Evolutionary conservation across 306 rosid species (phyloP).

Genomic region (Dryas octopetala): DNA sequence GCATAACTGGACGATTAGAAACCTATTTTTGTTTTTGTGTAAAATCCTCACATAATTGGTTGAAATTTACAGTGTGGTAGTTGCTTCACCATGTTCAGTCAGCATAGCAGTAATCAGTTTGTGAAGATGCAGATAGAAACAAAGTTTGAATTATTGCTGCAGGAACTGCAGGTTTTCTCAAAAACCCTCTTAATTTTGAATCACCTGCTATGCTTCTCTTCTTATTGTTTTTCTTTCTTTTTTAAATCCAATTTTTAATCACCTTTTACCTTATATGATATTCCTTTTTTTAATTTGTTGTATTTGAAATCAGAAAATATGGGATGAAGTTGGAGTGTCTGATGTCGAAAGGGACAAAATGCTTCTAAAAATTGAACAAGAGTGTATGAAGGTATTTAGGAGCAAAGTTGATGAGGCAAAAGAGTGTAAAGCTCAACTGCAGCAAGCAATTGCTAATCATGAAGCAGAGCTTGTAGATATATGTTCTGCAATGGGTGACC

Average conservation of each 20-base stretch:
- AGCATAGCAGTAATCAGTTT: constrained; percentile 32
- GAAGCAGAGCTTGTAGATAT: constrained; percentile 54
- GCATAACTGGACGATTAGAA: not conserved
- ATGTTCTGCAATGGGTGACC: constrained; percentile 57
- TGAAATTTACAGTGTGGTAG: constrained; percentile 20
- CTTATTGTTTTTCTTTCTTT: not conserved
- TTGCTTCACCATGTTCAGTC: constrained; percentile 47
- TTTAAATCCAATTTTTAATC: too few relatives aligned
- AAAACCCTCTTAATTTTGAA: not conserved
- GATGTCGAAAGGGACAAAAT: constrained; percentile 46
- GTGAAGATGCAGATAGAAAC: constrained; percentile 48
- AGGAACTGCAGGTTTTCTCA: constrained; percentile 66
- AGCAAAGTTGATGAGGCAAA: constrained; percentile 60
- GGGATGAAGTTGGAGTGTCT: constrained; percentile 84
- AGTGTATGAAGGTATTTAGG: constrained; percentile 54
- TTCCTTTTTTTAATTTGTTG: constrained; percentile 13
- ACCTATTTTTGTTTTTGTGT: not conserved
- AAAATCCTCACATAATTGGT: not conserved
- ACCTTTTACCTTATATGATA: not conserved
- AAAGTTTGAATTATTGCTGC: constrained; percentile 45
- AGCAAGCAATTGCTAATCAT: constrained; percentile 48
- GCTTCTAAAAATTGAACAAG: constrained; percentile 60
- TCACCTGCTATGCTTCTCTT: not conserved
- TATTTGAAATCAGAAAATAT: constrained; percentile 48
- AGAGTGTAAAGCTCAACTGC: constrained; percentile 46